Evolutionary conservation across 2,329 filamentous ascomycete species (phyloP).

Genomic region (Dactylellina parvicollis): DNA sequence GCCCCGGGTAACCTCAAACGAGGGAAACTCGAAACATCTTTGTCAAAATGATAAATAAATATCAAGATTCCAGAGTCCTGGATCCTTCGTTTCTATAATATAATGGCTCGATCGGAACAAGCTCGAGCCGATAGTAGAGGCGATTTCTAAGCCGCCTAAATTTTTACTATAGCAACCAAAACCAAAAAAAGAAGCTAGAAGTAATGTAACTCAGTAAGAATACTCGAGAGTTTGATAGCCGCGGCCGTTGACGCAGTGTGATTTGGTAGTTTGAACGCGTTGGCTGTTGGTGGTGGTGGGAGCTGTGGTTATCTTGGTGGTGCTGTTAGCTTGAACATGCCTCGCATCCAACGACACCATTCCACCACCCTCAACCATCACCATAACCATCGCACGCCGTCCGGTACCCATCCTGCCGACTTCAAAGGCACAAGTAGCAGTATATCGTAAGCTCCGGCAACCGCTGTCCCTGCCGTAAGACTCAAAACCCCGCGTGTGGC

Average conservation of each 20-base stretch:
- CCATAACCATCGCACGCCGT: background rate
- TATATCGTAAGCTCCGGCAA: background rate
- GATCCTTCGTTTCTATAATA: background rate
- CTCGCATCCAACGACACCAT: background rate
- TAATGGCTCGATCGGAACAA: too few species aligned
- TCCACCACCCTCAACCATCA: background rate
- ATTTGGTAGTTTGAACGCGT: conserved; percentile 11
- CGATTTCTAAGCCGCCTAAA: too few species aligned
- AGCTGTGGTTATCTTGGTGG: background rate
- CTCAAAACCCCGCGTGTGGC: conserved; percentile 2
- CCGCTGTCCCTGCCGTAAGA: background rate
- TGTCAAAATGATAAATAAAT: background rate
- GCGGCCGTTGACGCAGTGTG: too few species aligned
- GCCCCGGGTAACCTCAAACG: too few species aligned
- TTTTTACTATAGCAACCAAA: too few species aligned
- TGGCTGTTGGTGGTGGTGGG: conserved; percentile 1
- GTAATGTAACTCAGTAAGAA: too few species aligned
- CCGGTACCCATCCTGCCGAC: background rate
- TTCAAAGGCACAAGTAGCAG: background rate
- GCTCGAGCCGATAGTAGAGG: too few species aligned
- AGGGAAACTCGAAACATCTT: too few species aligned
- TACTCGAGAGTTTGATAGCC: too few species aligned
- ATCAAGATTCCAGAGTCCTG: too few species aligned
- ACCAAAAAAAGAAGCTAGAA: too few species aligned
- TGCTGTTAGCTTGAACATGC: conserved; percentile 1